These are phyloP conservation scores for Madurella mycetomatis DNA, from an alignment of 2,329 filamentous ascomycete species.

Conservation along the genomic window DNA sequence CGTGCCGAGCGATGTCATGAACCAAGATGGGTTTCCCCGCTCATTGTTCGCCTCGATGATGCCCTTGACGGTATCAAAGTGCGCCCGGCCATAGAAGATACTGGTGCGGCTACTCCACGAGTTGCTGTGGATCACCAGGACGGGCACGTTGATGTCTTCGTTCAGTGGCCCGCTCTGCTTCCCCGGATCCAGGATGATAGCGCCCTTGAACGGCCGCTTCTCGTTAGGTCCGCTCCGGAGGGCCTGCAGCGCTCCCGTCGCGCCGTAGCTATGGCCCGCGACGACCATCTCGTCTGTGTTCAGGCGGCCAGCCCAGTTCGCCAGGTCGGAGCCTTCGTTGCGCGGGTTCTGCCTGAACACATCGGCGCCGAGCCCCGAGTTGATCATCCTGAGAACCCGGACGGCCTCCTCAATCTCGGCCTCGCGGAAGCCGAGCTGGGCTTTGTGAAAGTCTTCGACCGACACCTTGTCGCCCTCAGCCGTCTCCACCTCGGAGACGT, in stretches of 20 bases:
- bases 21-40: constrained; percentile 46
- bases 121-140: constrained; percentile 59
- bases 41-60: constrained; percentile 46
- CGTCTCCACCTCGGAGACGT: constrained; percentile 35
- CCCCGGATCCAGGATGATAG: constrained; percentile 61
- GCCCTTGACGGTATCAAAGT: constrained; percentile 59
- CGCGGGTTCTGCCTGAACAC: constrained; percentile 41
- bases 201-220: constrained; percentile 48
- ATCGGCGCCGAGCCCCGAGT: constrained; percentile 35
- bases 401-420: constrained; percentile 47
- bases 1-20: constrained; percentile 50
- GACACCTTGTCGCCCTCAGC: constrained; percentile 24
- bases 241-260: constrained; percentile 58
- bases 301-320: constrained; percentile 50
- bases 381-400: constrained; percentile 37
- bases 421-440: constrained; percentile 47
- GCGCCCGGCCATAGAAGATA: constrained; percentile 58
- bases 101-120: constrained; percentile 57
- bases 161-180: constrained; percentile 61
- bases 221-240: constrained; percentile 46
- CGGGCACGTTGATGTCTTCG: constrained; percentile 51
- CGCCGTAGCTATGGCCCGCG: constrained; percentile 62
- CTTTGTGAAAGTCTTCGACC: constrained; percentile 37
- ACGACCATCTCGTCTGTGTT: constrained; percentile 53
- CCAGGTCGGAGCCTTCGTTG: constrained; percentile 43